Evolutionary conservation across 1,139 yeast genomes (phyloP), one percentile per base, ranked within the genome.

Genomic region (Hyphopichia khmerensis): DNA sequence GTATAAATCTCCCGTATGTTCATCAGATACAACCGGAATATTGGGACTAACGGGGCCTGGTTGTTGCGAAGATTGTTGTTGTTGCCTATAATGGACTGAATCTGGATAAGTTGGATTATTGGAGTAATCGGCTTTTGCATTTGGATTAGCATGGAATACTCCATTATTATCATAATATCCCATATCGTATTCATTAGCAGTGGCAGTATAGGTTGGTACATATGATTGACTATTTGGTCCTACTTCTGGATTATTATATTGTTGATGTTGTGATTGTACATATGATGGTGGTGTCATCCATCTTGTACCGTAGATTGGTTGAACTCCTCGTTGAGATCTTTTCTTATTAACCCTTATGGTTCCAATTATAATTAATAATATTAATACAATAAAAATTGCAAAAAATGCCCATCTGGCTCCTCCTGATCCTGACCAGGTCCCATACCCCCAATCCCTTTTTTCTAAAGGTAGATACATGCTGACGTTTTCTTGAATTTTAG

Each of bases 211-310:
- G 8, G 84, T 72, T 0, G 95, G 95, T 0, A 84, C 87, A 47
- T 72, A 70, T 8, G 71, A 64, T 17, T 33, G 26, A 35, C 62
- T 56, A 1, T 69, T 69, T n/a, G n/a, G n/a, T n/a, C n/a, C n/a
- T 44, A 62, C 55, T 18, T 62, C 75, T 0, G 65, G 66, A 38
- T 73, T 68, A 32, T 70, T 55, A 11, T 50, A 39, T 24, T 83
- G 80, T 44, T 80, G 84, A 43, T 70, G 72, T 53, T 87, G 89
- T 3, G 93, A 79, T 55, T 85, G 93, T 46, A 75, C 64, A 59
- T 90, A 89, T n/a, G 86, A 74, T 0, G 96, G 96, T 3, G 96
- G 96, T 0, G 95, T 84, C 75, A 90, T 78, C 95, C 96, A 90
- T 9, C 88, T 80, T 1, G 97, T 89, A 8, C 95, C 95, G 45